These are phyloP conservation scores for Phaeophleospora eucalypticola DNA, from an alignment of 2,329 filamentous ascomycete genomes.

Conservation along the genomic window DNA sequence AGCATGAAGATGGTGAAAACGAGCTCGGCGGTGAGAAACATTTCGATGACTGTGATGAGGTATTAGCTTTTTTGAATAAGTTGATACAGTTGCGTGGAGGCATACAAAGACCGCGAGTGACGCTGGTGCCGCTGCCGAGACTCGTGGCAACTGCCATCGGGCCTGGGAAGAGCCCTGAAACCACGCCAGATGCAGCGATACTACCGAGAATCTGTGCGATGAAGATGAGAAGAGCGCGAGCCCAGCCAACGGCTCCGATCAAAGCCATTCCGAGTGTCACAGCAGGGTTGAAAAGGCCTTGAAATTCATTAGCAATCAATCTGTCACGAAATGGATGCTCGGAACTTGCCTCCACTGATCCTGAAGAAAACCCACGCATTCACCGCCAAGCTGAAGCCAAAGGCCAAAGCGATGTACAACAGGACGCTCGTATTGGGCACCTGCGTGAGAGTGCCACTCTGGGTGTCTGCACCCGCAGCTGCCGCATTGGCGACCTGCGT, in stretches of 20 bases:
- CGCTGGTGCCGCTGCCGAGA: conserved; percentile 40
- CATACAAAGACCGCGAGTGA: conserved; percentile 42
- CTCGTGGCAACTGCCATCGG: conserved; percentile 44
- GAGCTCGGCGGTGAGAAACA: conserved; percentile 48
- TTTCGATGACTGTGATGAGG: conserved; percentile 41
- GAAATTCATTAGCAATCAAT: not conserved
- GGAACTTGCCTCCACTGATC: conserved; percentile 35
- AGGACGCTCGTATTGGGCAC: conserved; percentile 34
- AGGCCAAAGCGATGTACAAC: conserved; percentile 39
- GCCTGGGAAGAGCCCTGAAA: conserved; percentile 44
- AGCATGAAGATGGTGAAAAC: conserved; percentile 49
- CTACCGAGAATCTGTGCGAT: conserved; percentile 44
- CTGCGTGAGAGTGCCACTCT: conserved; percentile 17
- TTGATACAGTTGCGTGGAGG: too few relatives aligned
- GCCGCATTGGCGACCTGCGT: conserved; percentile 40
- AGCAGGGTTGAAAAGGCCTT: conserved; percentile 36
- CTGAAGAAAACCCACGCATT: conserved; percentile 46
- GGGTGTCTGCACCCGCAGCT: conserved; percentile 18
- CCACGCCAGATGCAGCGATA: conserved; percentile 44
- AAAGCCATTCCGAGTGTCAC: conserved; percentile 48
- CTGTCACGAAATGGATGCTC: not conserved
- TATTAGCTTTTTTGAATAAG: too few relatives aligned
- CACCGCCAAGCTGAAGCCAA: conserved; percentile 43
- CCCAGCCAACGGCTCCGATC: conserved; percentile 46
- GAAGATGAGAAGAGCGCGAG: conserved; percentile 41